phyloP scores from a whole-genome alignment of 2,329 filamentous ascomycete genomes.

The Colletotrichum sp. region DNA sequence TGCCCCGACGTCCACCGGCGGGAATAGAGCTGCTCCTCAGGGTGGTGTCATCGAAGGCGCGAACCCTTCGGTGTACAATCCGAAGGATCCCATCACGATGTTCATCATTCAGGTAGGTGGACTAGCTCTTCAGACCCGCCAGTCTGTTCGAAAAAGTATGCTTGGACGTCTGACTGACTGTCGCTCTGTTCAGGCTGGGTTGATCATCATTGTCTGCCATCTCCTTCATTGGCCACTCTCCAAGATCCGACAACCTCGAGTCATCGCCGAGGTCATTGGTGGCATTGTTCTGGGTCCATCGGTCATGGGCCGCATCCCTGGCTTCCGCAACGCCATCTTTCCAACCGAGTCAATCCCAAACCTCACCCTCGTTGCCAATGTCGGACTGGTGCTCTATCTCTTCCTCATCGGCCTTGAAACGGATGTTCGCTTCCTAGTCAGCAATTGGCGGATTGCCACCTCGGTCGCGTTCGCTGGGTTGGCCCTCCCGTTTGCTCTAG shows the following conservation, averaged over 20 bases:
- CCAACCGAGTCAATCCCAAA: conserved; percentile 76
- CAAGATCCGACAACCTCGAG: conserved; percentile 78
- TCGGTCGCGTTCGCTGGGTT: conserved; percentile 83
- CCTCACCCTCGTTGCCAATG: conserved; percentile 78
- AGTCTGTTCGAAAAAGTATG: background rate
- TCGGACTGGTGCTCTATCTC: conserved; percentile 84
- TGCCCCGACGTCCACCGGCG: conserved; percentile 29
- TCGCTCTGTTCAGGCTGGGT: conserved; percentile 35
- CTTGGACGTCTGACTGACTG: background rate
- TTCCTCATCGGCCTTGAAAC: conserved; percentile 91
- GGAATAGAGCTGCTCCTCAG: conserved; percentile 40
- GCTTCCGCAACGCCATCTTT: conserved; percentile 79
- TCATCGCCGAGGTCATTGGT: conserved; percentile 86
- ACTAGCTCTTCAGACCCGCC: background rate
- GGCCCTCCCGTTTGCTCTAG: conserved; percentile 81
- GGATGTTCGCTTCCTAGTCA: conserved; percentile 76
- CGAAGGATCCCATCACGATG: conserved; percentile 74
- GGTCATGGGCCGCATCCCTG: conserved; percentile 84
- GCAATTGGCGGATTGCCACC: conserved; percentile 81
- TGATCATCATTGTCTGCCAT: conserved; percentile 54
- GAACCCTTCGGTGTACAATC: conserved; percentile 71
- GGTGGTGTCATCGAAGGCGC: conserved; percentile 73
- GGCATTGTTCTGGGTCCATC: conserved; percentile 86
- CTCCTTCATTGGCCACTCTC: conserved; percentile 76
- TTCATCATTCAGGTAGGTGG: conserved; percentile 73